phyloP scores from a whole-genome alignment of 2,329 filamentous ascomycete species.

The Metarhizium robertsii region DNA sequence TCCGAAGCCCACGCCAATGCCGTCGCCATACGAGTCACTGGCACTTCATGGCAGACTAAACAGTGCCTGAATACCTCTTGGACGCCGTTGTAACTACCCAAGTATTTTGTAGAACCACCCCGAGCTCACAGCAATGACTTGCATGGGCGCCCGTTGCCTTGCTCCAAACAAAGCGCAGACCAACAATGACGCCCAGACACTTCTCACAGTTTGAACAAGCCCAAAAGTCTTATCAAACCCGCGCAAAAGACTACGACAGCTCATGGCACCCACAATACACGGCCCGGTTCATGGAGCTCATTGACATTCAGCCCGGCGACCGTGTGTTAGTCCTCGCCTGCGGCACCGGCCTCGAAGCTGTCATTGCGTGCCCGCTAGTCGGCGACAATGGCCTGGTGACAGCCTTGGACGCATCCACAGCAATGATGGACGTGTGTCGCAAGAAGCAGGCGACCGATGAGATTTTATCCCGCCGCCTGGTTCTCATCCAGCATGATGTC shows the following conservation, averaged over 20 bases:
- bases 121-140: not conserved
- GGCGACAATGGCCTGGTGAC: slow-evolving; percentile 17
- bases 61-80: not conserved
- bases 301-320: slow-evolving; percentile 13
- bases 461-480: not conserved
- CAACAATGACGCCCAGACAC: not conserved
- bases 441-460: not conserved
- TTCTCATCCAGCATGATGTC: slow-evolving; percentile 18
- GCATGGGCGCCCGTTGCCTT: not conserved
- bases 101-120: not conserved
- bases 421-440: slow-evolving; percentile 18
- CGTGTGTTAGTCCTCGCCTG: slow-evolving; percentile 22
- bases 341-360: slow-evolving; percentile 24
- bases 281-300: slow-evolving; percentile 18
- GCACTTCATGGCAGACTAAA: not conserved
- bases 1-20: not conserved
- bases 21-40: not conserved
- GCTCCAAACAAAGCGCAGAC: not conserved
- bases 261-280: slow-evolving; percentile 24
- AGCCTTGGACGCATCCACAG: slow-evolving; percentile 21
- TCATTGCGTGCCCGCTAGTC: slow-evolving; percentile 17
- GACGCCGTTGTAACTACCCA: no score
- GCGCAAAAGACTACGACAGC: slow-evolving; percentile 21
- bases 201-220: slow-evolving; percentile 5
- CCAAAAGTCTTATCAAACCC: slow-evolving; percentile 21